Base-by-base conservation (phyloP, 1,284 basidiomycete genomes). In the Binderoboletus segoi region DNA sequence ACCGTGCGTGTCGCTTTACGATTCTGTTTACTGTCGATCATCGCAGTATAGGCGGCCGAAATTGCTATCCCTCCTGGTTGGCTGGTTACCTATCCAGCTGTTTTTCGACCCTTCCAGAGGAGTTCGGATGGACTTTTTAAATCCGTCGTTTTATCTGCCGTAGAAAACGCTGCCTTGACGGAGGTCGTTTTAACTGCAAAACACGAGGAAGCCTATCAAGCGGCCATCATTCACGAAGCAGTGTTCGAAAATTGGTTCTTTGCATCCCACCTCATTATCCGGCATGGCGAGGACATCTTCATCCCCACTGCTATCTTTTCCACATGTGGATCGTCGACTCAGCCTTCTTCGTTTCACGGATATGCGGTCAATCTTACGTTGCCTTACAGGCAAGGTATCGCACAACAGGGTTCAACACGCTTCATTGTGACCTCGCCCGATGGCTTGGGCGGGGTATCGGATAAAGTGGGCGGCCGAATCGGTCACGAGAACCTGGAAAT, bases 381-480 rank as follows among this genome's bases (percentile, higher is more conserved):
- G 58, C 93, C 93, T 1, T 86, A 88, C 24, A 72, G 82, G 21
- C 91, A 94, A 75, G 94, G 94, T 18, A 74, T 79, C 57, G 79
- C 82, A 8, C 70, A 76, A 18, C 71, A 67, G 30, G 79, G 78
- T 4, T 66, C 64, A 26, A 92, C 93, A 2, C 78, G 75, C 43
- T 74, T 94, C 45, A 78, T 90, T 49, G 67, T 93, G 13, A 70
- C 80, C 3, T 75, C 71, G 53, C 70, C 63, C 4, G 66, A 67
- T 2, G 67, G 71, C 35, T 54, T 43, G 13, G 26, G 20, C 11
- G 44, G 32, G 26, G 45, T 15, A 16, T 46, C 44, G 30, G 56
- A 59, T 21, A 40, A 58, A n/a, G 18, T 33, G 38, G 52, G 51
- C 28, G 24, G 11, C 15, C 68, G 72, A 15, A 61, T 70, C 21